A percentile compares a stretch with the other conserved stretches of the same genome.
These are phyloP conservation scores for Psilocybe azurescens DNA, from an alignment of 768 basidiomycete species.

Conservation along the genomic window DNA sequence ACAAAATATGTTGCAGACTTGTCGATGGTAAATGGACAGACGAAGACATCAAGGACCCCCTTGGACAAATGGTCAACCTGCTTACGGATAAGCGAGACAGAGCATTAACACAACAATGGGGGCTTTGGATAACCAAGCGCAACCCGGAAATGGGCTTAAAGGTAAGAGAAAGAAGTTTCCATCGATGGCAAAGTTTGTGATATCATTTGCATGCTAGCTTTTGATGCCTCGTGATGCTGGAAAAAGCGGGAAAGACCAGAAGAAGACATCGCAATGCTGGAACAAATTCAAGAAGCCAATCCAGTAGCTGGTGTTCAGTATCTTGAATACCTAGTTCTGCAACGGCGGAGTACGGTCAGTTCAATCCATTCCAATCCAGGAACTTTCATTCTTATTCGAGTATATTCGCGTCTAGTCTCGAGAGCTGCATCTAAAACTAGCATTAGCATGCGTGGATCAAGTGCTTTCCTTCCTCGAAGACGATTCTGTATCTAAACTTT, in stretches of 20 bases:
- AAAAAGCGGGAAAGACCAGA: slow-evolving; percentile 60
- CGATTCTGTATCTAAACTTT: slow-evolving; percentile 60
- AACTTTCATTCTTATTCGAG: not conserved
- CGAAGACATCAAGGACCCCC: slow-evolving; percentile 65
- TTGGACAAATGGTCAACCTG: slow-evolving; percentile 61
- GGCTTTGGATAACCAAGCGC: slow-evolving; percentile 76
- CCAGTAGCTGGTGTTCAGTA: slow-evolving; percentile 70
- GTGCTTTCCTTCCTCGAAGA: slow-evolving; percentile 54
- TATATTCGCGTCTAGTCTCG: slow-evolving; percentile 47
- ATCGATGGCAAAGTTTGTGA: not conserved
- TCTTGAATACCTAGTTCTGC: slow-evolving; percentile 82
- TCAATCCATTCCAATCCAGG: slow-evolving; percentile 17
- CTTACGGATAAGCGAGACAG: slow-evolving; percentile 65
- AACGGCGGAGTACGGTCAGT: slow-evolving; percentile 61
- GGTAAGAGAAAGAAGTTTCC: slow-evolving; percentile 39
- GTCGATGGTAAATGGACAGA: slow-evolving; percentile 71
- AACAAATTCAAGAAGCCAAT: slow-evolving; percentile 61
- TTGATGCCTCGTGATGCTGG: slow-evolving; percentile 58
- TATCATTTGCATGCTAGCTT: slow-evolving; percentile 46
- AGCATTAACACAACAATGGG: slow-evolving; percentile 72
- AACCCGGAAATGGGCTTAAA: slow-evolving; percentile 75
- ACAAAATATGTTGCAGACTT: slow-evolving; percentile 45
- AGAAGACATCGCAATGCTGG: slow-evolving; percentile 64
- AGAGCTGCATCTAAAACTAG: slow-evolving; percentile 72
- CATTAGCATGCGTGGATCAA: slow-evolving; percentile 56